Evolutionary conservation across 352 stramenopile genomes (phyloP).

Genomic region (Globisporangium polare): DNA sequence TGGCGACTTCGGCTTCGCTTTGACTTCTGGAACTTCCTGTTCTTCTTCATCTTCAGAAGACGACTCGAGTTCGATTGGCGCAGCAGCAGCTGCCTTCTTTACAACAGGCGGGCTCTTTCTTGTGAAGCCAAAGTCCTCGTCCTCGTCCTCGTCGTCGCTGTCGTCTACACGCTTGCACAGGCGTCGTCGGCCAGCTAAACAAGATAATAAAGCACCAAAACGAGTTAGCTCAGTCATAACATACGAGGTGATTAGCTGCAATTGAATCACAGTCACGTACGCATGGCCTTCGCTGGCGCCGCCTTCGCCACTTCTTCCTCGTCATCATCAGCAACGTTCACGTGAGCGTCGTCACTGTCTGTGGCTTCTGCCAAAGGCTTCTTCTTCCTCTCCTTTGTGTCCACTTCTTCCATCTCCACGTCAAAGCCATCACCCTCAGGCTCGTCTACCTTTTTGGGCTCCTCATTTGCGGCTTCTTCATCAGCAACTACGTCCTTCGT

Average conservation of each 20-base stretch:
- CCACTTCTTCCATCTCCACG: slow-evolving; percentile 20
- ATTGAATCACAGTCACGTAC: slow-evolving; percentile 23
- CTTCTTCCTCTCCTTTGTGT: slow-evolving; percentile 12
- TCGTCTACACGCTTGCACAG: slow-evolving; percentile 47
- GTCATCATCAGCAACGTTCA: neutral
- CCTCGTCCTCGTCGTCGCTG: slow-evolving; percentile 33
- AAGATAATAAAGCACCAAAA: slow-evolving; percentile 1
- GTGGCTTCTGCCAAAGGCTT: slow-evolving; percentile 8
- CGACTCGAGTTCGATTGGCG: slow-evolving; percentile 37
- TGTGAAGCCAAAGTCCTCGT: slow-evolving; percentile 38
- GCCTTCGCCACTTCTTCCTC: slow-evolving; percentile 1
- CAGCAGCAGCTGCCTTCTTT: slow-evolving; percentile 18
- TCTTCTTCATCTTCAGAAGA: slow-evolving; percentile 6
- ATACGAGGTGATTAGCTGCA: neutral
- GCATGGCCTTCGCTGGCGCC: slow-evolving; percentile 27
- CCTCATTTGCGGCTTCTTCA: slow-evolving; percentile 9
- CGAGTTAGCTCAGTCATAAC: neutral
- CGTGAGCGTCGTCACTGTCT: slow-evolving; percentile 13
- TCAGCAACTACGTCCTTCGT: slow-evolving; percentile 9
- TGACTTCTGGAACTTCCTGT: slow-evolving; percentile 12
- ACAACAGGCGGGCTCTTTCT: slow-evolving; percentile 4
- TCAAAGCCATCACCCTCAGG: slow-evolving; percentile 20
- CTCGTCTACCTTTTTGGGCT: too few relatives aligned
- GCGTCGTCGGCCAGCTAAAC: slow-evolving; percentile 46
- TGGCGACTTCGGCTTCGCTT: slow-evolving; percentile 17